phyloP scores from a whole-genome alignment of 2,329 filamentous ascomycete genomes.

The Colletotrichum gloeosporioides region DNA sequence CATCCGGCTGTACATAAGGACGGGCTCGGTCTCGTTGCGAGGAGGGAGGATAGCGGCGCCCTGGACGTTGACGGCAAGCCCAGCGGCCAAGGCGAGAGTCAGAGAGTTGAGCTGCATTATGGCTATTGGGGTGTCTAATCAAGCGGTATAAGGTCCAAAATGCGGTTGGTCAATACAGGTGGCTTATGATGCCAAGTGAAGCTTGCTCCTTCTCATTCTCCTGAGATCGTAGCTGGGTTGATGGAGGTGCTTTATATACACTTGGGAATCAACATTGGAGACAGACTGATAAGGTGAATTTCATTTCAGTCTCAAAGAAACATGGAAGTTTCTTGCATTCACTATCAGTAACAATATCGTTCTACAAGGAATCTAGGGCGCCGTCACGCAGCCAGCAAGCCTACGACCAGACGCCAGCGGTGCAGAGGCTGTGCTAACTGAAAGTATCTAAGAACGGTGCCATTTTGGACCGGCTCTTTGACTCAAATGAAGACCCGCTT shows the following conservation, averaged over 20 bases:
- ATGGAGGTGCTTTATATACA: not conserved
- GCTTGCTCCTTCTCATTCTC: not conserved
- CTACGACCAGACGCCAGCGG: not conserved
- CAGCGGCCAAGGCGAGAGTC: not conserved
- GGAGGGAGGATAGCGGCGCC: not conserved
- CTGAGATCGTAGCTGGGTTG: not conserved
- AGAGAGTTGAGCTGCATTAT: not conserved
- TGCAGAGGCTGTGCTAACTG: not conserved
- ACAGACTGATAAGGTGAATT: not conserved
- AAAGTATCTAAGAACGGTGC: not conserved
- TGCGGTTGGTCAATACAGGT: not conserved
- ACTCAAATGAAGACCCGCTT: not conserved
- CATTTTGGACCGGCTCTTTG: not conserved
- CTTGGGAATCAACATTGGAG: fast-evolving
- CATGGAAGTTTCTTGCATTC: fast-evolving
- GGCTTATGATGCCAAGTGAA: not conserved
- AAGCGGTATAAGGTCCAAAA: not conserved
- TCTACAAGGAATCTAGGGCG: not conserved
- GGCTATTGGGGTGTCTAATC: not conserved
- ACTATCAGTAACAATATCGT: not conserved
- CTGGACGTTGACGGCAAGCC: not conserved
- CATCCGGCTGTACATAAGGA: not conserved
- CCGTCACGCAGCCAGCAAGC: not conserved
- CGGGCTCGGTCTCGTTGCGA: not conserved
- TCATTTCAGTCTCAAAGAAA: not conserved